A percentile compares a stretch with the other conserved stretches of the same genome.
phyloP scores from a whole-genome alignment of 2,329 filamentous ascomycete genomes.

The Dactylellina leptospora region DNA sequence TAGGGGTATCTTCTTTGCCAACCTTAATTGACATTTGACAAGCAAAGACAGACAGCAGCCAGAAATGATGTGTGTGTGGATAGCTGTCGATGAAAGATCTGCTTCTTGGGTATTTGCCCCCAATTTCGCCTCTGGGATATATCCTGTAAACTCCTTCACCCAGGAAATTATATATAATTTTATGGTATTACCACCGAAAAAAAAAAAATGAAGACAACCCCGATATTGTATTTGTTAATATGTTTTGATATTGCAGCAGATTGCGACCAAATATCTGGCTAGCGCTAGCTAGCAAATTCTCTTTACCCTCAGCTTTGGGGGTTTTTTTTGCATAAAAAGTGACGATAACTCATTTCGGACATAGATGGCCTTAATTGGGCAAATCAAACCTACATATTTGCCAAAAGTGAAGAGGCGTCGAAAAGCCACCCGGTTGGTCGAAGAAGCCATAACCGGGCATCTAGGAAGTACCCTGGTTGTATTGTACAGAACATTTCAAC shows the following conservation, averaged over 20 bases:
- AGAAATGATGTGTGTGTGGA: slow-evolving; percentile 22
- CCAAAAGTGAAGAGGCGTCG: slow-evolving; percentile 44
- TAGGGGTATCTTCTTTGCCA: slow-evolving; percentile 38
- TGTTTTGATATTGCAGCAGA: too few species aligned
- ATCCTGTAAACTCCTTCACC: slow-evolving; percentile 45
- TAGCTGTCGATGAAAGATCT: slow-evolving; percentile 24
- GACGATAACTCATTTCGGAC: slow-evolving; percentile 45
- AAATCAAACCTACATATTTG: slow-evolving; percentile 48
- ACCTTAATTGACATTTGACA: slow-evolving; percentile 44
- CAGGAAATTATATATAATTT: slow-evolving; percentile 52
- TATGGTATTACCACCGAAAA: slow-evolving; percentile 21
- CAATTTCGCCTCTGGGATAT: slow-evolving; percentile 54
- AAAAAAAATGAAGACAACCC: slow-evolving; percentile 23
- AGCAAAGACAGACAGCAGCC: neutral
- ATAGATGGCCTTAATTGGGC: slow-evolving; percentile 41
- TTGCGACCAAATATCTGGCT: slow-evolving; percentile 9
- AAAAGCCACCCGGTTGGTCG: slow-evolving; percentile 19
- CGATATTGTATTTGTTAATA: too few species aligned
- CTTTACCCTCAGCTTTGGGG: too few species aligned
- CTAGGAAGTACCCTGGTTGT: too few species aligned
- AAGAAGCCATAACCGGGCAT: neutral
- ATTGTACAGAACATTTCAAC: too few species aligned
- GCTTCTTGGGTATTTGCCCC: slow-evolving; percentile 27
- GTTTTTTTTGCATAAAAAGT: slow-evolving; percentile 35
- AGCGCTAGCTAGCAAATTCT: too few species aligned